A percentile compares a stretch with the other conserved stretches of the same genome.
These are phyloP conservation scores for Micractinium sp. DNA, from an alignment of 139 green algal species.

Conservation along the genomic window DNA sequence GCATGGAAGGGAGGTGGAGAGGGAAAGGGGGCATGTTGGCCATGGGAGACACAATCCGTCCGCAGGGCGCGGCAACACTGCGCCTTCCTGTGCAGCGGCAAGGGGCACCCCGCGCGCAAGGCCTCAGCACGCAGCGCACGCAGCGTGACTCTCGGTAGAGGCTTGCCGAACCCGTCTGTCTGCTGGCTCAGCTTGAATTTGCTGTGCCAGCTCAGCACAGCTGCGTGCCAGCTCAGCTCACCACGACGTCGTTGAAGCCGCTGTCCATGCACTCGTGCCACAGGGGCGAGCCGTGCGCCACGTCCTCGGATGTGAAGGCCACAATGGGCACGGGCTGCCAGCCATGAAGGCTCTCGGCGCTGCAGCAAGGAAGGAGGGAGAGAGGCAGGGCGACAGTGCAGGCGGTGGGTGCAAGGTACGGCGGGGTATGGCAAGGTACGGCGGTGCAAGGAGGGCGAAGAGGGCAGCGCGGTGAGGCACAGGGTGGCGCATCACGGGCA, in stretches of 20 bases:
- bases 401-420: not conserved
- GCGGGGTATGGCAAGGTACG: not conserved
- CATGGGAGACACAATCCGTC: not conserved
- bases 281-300: slow-evolving; percentile 3
- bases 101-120: not conserved
- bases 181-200: not conserved
- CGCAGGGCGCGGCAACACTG: not conserved
- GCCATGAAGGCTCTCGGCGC: not conserved
- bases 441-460: too few relatives aligned
- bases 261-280: slow-evolving; percentile 20
- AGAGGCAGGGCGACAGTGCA: not conserved
- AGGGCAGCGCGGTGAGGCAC: not conserved
- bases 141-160: not conserved
- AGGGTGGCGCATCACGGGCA: too few relatives aligned
- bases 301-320: slow-evolving; percentile 16
- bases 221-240: not conserved
- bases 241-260: slow-evolving; percentile 33
- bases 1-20: not conserved
- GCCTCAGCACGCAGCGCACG: not conserved
- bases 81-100: not conserved
- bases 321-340: slow-evolving; percentile 20
- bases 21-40: not conserved
- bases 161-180: too few relatives aligned
- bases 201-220: not conserved
- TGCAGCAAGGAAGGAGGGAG: not conserved